Evolutionary conservation across 208 protist species (phyloP), one percentile per base, ranked within the genome.

Genomic region (Trypanosoma cruzi): DNA sequence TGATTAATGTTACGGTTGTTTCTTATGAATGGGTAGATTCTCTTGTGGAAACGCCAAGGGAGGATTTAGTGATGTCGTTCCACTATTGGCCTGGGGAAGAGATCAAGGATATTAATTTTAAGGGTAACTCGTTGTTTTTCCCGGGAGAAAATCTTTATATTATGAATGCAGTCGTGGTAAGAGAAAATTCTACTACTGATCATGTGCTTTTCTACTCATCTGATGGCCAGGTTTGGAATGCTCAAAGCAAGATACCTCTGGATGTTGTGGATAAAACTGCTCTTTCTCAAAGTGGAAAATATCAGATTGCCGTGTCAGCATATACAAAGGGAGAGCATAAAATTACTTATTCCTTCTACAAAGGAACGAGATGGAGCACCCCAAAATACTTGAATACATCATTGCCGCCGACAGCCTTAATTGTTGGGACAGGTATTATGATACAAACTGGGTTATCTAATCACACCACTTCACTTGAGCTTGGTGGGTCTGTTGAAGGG

Each of bases 191-290:
- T 28, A 72, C 73, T 13, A 55, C 24, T 20, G 7, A 52, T n/a
- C 73, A 72, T 56, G 56, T 66, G 18, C 48, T 78, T 29, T 78
- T 78, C 66, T 2, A 40, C 10, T 89, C 84, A 42, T 54, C 75
- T 20, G 75, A 85, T 68, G 84, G 84, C 0, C 60, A 76, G 59
- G 31, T 64, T 54, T 89, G 76, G 76, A 75, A 72, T 10, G 63
- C 60, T 55, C 59, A 52, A 29, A 70, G 60, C 28, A 60, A 50
- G 31, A 70, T 81, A 54, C 76, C 76, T 3, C 52, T 81, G 28
- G 55, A 72, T n/a, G 36, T 64, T 26, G 26, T n/a, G 1, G 58
- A 71, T 32, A 61, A 28, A 32, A 48, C 62, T 52, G 28, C 22
- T 48, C 32, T 76, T 52, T 52, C 54, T 31, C 36, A 22, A 31